A percentile compares a stretch with the other conserved stretches of the same genome.
Evolutionary conservation across 345 rosid species (phyloP).

Genomic region (Melastoma malabathricum): DNA sequence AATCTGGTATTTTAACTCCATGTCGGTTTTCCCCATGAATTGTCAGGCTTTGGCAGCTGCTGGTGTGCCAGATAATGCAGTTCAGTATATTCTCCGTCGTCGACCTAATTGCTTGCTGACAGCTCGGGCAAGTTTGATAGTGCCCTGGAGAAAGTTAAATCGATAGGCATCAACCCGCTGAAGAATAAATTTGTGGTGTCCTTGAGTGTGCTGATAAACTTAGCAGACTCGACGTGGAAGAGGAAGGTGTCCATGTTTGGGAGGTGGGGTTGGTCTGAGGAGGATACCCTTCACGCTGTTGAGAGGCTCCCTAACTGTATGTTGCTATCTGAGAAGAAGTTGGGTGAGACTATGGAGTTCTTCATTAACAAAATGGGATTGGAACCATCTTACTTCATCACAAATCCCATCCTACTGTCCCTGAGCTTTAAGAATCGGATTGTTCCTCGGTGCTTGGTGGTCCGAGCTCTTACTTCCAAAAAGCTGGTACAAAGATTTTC

Average conservation of each 20-base stretch:
- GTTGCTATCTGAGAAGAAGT: conserved; percentile 13
- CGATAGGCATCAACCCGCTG: conserved; percentile 16
- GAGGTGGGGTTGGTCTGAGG: conserved; percentile 13
- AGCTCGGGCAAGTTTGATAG: background rate
- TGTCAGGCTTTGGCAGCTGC: conserved; percentile 6
- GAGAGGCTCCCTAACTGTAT: conserved; percentile 10
- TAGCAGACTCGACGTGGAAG: conserved; percentile 11
- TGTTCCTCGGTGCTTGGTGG: conserved; percentile 17
- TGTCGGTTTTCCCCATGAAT: background rate
- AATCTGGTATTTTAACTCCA: background rate
- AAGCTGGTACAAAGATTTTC: conserved; percentile 12
- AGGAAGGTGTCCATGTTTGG: conserved; percentile 4
- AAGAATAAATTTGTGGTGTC: conserved; percentile 9
- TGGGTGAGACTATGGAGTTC: conserved; percentile 10
- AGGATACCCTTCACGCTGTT: conserved; percentile 12
- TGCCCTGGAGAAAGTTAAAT: conserved; percentile 9
- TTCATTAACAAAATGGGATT: conserved; percentile 17
- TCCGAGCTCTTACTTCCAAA: conserved; percentile 9
- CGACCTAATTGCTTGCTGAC: background rate
- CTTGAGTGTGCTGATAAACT: background rate
- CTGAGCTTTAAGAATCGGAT: conserved; percentile 21
- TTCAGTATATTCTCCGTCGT: background rate
- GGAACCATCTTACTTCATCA: conserved; percentile 6
- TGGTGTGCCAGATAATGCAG: conserved; percentile 14
- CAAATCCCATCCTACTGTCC: background rate